Percentiles rank a stretch among this genome's conserved stretches.
Conservation (phyloP, 106 monocot genomes). For the Hemerocallis citrina region DNA sequence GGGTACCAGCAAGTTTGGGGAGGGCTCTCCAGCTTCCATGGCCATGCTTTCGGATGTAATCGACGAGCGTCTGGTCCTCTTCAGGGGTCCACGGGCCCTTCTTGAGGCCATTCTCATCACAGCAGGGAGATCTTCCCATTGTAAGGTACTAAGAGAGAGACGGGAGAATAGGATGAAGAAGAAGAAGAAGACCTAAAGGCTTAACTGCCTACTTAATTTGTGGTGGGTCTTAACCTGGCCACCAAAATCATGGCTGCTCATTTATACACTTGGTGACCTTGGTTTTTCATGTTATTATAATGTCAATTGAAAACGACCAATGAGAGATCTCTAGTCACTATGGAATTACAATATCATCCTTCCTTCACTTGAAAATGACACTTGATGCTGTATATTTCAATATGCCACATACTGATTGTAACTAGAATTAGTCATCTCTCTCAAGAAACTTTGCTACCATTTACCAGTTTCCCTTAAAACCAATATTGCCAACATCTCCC, state of each 20-base stretch:
- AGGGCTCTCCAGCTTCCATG: slow-evolving; percentile 95
- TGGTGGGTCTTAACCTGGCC: slow-evolving; percentile 7
- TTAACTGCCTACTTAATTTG: slow-evolving; percentile 4
- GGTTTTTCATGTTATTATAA: slow-evolving; percentile 2
- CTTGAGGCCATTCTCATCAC: slow-evolving; percentile 82
- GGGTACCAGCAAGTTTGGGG: slow-evolving; percentile 67
- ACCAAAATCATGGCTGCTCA: slow-evolving; percentile 11
- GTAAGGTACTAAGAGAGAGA: not conserved
- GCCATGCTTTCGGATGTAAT: slow-evolving; percentile 74
- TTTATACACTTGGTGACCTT: slow-evolving; percentile 22
- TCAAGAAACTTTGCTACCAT: too few relatives aligned
- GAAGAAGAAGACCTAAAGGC: not conserved
- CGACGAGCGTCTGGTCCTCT: slow-evolving; percentile 68
- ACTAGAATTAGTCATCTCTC: too few relatives aligned
- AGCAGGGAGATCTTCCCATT: slow-evolving; percentile 62
- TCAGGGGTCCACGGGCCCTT: slow-evolving; percentile 94
- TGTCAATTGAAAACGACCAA: not conserved
- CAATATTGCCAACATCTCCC: too few relatives aligned
- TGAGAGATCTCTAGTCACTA: not conserved
- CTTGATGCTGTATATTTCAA: too few relatives aligned
- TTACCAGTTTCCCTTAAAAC: too few relatives aligned
- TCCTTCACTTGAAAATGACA: not conserved
- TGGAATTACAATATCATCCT: slow-evolving; percentile 7
- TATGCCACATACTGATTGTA: too few relatives aligned
- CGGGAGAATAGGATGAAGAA: not conserved